These are phyloP conservation scores for Sporobolomyces pararoseus DNA, from an alignment of 768 basidiomycete genomes.

Conservation along the genomic window DNA sequence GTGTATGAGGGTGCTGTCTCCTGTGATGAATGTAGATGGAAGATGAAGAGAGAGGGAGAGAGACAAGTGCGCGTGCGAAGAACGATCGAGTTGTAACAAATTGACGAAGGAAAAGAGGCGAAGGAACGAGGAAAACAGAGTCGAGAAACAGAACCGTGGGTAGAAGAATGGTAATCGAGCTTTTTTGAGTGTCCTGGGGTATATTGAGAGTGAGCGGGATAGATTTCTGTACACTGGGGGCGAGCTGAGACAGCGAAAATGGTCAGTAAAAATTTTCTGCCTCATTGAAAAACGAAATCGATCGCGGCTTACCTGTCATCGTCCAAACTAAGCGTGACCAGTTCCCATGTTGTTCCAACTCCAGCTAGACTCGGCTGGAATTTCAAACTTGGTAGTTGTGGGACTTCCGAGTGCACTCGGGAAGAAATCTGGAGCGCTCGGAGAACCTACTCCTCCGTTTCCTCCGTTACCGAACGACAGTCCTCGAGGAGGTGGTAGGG, in stretches of 20 bases:
- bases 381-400: slow-evolving; percentile 17
- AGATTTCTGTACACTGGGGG: too few species aligned
- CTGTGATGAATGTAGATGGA: background rate
- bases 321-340: background rate
- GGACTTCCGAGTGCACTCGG: slow-evolving; percentile 28
- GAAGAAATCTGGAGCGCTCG: slow-evolving; percentile 30
- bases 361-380: slow-evolving; percentile 16
- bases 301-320: too few species aligned
- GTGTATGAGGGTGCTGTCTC: background rate
- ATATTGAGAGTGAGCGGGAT: slow-evolving; percentile 16
- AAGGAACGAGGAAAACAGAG: slow-evolving; percentile 50
- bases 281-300: too few species aligned
- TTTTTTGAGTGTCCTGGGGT: slow-evolving; percentile 54
- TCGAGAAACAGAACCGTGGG: slow-evolving; percentile 8
- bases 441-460: background rate
- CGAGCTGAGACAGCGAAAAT: too few species aligned
- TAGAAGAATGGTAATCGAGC: slow-evolving; percentile 47
- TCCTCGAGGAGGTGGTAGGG: slow-evolving; percentile 15
- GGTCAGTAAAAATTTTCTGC: too few species aligned
- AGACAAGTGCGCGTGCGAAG: background rate
- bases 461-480: slow-evolving; percentile 2
- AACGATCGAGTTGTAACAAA: slow-evolving; percentile 6
- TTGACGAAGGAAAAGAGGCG: background rate
- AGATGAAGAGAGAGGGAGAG: background rate
- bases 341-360: slow-evolving; percentile 23